These are phyloP conservation scores for Fusarium pininemorale DNA, from an alignment of 2,329 filamentous ascomycete genomes.

Conservation along the genomic window DNA sequence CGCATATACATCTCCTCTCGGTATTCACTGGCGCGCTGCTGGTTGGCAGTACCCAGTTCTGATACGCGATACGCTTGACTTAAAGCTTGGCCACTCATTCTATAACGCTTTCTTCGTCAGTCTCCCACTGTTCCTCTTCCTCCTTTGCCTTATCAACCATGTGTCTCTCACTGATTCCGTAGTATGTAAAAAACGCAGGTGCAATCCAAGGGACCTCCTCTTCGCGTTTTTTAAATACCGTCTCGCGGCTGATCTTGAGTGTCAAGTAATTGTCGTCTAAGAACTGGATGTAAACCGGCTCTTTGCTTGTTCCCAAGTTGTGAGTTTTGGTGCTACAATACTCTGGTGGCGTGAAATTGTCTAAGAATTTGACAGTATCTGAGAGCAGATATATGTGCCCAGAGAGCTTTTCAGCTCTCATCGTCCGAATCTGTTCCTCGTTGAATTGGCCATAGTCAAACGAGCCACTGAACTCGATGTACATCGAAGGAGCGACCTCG, in stretches of 20 bases:
- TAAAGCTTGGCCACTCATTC: not conserved
- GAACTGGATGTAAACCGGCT: not conserved
- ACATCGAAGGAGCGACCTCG: not conserved
- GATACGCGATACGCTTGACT: not conserved
- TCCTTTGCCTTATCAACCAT: not conserved
- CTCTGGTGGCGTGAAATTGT: not conserved
- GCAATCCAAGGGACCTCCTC: too few relatives aligned
- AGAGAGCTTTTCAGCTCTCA: not conserved
- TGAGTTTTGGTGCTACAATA: not conserved
- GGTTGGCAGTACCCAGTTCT: too few relatives aligned
- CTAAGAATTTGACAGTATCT: rapidly evolving
- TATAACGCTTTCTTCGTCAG: not conserved
- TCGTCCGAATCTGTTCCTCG: not conserved
- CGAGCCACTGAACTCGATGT: not conserved
- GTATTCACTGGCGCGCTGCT: too few relatives aligned
- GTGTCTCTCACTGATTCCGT: not conserved
- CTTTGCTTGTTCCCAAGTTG: rapidly evolving
- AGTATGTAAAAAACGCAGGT: not conserved
- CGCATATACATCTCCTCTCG: too few relatives aligned
- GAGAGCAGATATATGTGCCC: not conserved
- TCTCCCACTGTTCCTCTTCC: not conserved
- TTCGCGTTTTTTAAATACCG: too few relatives aligned
- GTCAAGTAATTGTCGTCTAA: not conserved
- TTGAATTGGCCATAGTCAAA: not conserved
- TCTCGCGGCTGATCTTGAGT: not conserved